phyloP scores from a whole-genome alignment of 768 basidiomycete species.

The Guyanaporus albipodus region DNA sequence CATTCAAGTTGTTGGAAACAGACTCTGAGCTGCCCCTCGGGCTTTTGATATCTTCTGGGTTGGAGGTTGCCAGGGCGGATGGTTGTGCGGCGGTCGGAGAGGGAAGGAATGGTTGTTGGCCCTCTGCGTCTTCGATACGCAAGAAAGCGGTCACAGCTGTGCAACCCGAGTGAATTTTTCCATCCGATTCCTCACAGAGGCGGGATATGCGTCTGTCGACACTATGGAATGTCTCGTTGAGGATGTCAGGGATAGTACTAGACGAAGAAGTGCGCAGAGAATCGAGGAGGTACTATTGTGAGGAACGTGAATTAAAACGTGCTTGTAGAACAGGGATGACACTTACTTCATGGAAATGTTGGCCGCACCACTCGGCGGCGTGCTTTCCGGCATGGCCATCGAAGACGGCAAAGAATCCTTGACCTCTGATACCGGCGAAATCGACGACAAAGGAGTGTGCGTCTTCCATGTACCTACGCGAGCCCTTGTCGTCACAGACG shows the following conservation, averaged over 20 bases:
- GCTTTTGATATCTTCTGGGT: slow-evolving; percentile 29
- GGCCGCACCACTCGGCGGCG: slow-evolving; percentile 98
- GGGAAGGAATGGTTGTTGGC: slow-evolving; percentile 63
- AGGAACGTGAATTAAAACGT: slow-evolving; percentile 8
- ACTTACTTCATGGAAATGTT: slow-evolving; percentile 86
- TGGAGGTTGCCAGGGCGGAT: slow-evolving; percentile 33
- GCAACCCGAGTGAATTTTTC: slow-evolving; percentile 94
- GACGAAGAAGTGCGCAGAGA: slow-evolving; percentile 59
- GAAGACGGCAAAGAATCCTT: slow-evolving; percentile 98
- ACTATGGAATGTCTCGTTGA: slow-evolving; percentile 92
- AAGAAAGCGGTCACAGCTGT: slow-evolving; percentile 96
- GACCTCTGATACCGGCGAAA: slow-evolving; percentile 85
- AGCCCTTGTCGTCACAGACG: slow-evolving; percentile 82
- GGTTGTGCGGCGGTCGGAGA: slow-evolving; percentile 24
- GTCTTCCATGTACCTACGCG: slow-evolving; percentile 95
- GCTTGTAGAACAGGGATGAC: background rate
- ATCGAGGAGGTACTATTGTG: slow-evolving; percentile 56
- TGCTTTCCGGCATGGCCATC: slow-evolving; percentile 99
- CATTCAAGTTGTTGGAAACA: slow-evolving; percentile 43
- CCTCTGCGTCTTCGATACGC: slow-evolving; percentile 79
- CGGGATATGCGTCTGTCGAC: slow-evolving; percentile 82
- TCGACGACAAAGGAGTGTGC: slow-evolving; percentile 95
- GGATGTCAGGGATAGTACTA: slow-evolving; percentile 72
- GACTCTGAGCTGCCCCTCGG: slow-evolving; percentile 38
- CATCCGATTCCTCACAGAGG: slow-evolving; percentile 82